Conservation (phyloP, 495 filamentous ascomycete species). For the Penicillium steckii region DNA sequence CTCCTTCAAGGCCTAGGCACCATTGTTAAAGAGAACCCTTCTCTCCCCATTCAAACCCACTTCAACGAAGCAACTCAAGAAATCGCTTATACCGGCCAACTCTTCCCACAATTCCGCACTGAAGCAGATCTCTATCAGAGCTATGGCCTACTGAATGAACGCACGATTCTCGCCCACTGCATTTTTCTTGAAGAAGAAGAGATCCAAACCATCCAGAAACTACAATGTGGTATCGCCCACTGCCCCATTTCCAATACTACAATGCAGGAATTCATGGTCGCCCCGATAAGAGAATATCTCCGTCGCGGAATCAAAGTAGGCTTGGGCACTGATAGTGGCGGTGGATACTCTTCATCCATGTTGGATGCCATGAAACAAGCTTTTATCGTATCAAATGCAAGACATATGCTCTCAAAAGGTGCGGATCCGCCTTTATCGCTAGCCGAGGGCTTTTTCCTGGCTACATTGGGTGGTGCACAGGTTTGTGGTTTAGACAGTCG, state of each 20-base stretch:
- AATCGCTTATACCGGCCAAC: constrained; percentile 45
- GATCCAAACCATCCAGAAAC: constrained; percentile 41
- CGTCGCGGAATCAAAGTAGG: constrained; percentile 61
- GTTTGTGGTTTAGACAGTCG: constrained; percentile 55
- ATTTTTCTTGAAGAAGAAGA: constrained; percentile 58
- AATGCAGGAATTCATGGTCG: constrained; percentile 60
- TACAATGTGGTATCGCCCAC: constrained; percentile 58
- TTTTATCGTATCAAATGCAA: constrained; percentile 59
- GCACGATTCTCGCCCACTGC: constrained; percentile 64
- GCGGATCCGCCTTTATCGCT: constrained; percentile 48
- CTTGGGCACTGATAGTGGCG: constrained; percentile 65
- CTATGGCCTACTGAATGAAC: constrained; percentile 51
- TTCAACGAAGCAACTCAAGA: constrained; percentile 62
- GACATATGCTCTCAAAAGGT: constrained; percentile 47
- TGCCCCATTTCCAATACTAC: constrained; percentile 66
- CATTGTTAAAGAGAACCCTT: constrained; percentile 47
- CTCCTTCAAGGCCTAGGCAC: constrained; percentile 52
- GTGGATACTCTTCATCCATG: constrained; percentile 61
- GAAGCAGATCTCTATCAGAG: constrained; percentile 57
- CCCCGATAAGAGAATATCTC: constrained; percentile 57
- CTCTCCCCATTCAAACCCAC: constrained; percentile 62
- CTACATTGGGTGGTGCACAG: constrained; percentile 61
- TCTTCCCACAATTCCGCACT: constrained; percentile 52
- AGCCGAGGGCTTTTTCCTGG: constrained; percentile 57
- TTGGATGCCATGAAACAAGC: constrained; percentile 58